These are phyloP conservation scores for Atkinsonella hypoxylon DNA, from an alignment of 2,329 filamentous ascomycete genomes.

Conservation along the genomic window DNA sequence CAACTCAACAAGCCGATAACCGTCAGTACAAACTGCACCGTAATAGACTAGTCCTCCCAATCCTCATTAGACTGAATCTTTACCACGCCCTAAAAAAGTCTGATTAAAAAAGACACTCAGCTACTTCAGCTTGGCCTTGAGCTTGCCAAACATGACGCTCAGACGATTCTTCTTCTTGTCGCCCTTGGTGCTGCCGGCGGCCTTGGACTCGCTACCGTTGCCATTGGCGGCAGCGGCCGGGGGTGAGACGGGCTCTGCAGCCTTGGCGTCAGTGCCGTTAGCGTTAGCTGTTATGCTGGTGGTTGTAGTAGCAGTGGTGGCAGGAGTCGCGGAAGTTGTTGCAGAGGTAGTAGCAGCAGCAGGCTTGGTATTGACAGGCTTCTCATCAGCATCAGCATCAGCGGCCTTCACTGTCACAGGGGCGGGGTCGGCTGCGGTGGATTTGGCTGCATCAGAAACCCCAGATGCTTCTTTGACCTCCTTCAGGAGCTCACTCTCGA, in stretches of 20 bases:
- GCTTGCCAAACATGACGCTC: constrained; percentile 49
- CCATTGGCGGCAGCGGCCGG: constrained; percentile 2
- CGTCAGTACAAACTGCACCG: constrained; percentile 14
- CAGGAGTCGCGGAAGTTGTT: constrained; percentile 5
- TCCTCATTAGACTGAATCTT: constrained; percentile 4
- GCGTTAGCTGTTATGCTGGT: constrained; percentile 10
- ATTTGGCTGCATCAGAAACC: constrained; percentile 16
- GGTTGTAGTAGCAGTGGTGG: constrained; percentile 9
- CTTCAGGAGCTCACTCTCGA: constrained; percentile 63
- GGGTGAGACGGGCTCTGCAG: constrained; percentile 6
- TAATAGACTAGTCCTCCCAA: constrained; percentile 7
- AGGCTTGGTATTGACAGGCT: constrained; percentile 8
- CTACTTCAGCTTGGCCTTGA: constrained; percentile 34
- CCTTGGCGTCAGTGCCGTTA: constrained; percentile 13
- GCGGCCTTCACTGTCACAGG: constrained; percentile 10
- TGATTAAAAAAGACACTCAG: neutral
- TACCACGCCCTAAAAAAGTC: constrained; percentile 11
- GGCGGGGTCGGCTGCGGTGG: constrained; percentile 9
- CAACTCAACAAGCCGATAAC: constrained; percentile 22
- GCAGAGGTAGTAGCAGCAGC: constrained; percentile 4
- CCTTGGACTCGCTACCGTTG: constrained; percentile 8
- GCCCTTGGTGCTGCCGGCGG: constrained; percentile 24
- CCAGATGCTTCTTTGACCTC: constrained; percentile 39
- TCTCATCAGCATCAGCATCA: constrained; percentile 11
- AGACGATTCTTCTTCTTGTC: constrained; percentile 58